These are phyloP conservation scores for Casuarina cunninghamiana DNA, from an alignment of 306 rosid species.

Conservation along the genomic window DNA sequence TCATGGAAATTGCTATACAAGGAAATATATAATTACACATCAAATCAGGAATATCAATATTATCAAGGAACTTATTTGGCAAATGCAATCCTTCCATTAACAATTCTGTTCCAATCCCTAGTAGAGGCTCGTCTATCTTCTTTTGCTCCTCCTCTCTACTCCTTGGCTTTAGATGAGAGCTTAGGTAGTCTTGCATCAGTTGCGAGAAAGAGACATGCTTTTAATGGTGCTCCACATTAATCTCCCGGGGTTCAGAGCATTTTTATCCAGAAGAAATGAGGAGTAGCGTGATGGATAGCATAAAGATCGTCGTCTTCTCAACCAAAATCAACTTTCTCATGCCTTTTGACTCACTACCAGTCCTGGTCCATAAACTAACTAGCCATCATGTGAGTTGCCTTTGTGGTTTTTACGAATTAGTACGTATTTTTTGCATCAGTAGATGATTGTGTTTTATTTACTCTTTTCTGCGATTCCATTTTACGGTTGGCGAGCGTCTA, in stretches of 20 bases:
- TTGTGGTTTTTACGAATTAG: not conserved
- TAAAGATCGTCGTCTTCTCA: constrained; percentile 46
- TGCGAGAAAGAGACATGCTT: constrained; percentile 28
- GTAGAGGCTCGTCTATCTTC: constrained; percentile 25
- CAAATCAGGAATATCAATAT: no score
- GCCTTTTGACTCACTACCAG: constrained; percentile 50
- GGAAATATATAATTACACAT: no score
- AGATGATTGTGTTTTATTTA: constrained; percentile 4
- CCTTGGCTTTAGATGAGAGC: constrained; percentile 25
- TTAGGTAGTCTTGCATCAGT: constrained; percentile 33
- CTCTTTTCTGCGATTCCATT: constrained; percentile 6
- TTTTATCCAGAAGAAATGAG: constrained; percentile 20
- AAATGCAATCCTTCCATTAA: not conserved
- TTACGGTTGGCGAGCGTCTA: constrained; percentile 91
- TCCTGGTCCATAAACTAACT: constrained; percentile 34
- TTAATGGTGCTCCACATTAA: constrained; percentile 22
- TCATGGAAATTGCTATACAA: no score
- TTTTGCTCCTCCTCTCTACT: no score
- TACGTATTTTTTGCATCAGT: not conserved
- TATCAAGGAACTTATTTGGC: no score
- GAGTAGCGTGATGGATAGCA: constrained; percentile 39
- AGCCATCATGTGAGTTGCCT: constrained; percentile 51
- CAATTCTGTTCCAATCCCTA: constrained; percentile 31
- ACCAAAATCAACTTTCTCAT: constrained; percentile 48
- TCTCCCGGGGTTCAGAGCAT: constrained; percentile 29